phyloP scores from a whole-genome alignment of 1,284 basidiomycete species.

The Ceratobasidium sp. region DNA sequence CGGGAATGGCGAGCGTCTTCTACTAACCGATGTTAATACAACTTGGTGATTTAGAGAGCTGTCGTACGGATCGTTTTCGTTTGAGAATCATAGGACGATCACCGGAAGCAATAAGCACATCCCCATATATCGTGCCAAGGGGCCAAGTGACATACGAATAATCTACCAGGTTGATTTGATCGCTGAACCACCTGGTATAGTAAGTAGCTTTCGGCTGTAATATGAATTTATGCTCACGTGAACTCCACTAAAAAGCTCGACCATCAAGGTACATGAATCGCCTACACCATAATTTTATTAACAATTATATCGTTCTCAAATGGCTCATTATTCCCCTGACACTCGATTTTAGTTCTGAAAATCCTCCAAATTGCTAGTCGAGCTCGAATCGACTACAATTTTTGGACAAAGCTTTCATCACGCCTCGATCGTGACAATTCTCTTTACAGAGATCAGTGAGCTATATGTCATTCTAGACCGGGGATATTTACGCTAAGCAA shows the following conservation, averaged over 20 bases:
- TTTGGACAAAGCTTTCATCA: constrained; percentile 11
- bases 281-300: background rate
- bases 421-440: background rate
- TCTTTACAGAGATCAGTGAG: background rate
- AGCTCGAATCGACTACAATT: constrained; percentile 8
- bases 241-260: background rate
- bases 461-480: no score
- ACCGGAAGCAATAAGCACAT: background rate
- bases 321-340: no score
- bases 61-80: constrained; percentile 8
- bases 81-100: constrained; percentile 1
- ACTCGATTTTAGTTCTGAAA: constrained; percentile 6
- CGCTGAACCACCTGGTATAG: background rate
- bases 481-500: no score
- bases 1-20: background rate
- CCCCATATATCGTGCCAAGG: constrained; percentile 12
- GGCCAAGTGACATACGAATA: background rate
- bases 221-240: background rate
- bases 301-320: background rate
- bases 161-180: constrained; percentile 18
- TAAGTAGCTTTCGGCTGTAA: background rate
- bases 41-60: constrained; percentile 10
- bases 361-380: background rate
- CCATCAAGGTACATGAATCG: background rate
- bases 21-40: background rate